Percentiles rank a stretch among this genome's conserved stretches.
Evolutionary conservation across 495 filamentous ascomycete species (phyloP).

Genomic region (Cetradonia linearis): DNA sequence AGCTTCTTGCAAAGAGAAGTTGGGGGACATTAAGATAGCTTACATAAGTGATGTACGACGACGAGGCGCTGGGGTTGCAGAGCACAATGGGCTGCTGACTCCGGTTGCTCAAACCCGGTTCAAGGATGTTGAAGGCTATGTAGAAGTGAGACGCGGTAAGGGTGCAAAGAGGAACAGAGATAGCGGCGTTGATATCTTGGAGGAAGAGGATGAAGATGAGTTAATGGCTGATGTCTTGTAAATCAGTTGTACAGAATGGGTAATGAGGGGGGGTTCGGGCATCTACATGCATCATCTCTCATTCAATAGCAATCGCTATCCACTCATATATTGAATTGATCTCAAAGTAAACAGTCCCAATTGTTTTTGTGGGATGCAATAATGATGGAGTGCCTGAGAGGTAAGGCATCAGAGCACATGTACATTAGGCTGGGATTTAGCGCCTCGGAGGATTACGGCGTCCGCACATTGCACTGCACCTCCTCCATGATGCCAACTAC

Average conservation of each 20-base stretch:
- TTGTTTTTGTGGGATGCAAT: not conserved
- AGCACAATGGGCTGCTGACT: conserved; percentile 33
- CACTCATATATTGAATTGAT: not conserved
- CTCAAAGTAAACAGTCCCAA: not conserved
- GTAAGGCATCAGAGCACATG: not conserved
- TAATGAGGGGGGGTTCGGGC: not conserved
- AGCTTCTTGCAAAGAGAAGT: conserved; percentile 31
- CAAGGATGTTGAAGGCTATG: conserved; percentile 29
- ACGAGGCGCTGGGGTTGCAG: conserved; percentile 20
- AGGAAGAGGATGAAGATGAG: conserved; percentile 39
- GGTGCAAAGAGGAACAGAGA: conserved; percentile 37
- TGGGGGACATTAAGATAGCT: conserved; percentile 22
- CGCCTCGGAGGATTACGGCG: too few relatives aligned
- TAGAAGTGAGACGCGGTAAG: conserved; percentile 38
- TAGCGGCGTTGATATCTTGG: conserved; percentile 52
- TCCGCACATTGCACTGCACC: too few relatives aligned
- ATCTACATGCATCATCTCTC: not conserved
- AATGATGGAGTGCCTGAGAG: not conserved
- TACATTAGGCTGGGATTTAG: too few relatives aligned
- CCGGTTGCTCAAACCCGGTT: conserved; percentile 38
- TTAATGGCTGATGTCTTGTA: conserved; percentile 19
- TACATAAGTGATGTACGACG: conserved; percentile 19
- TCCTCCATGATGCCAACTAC: too few relatives aligned
- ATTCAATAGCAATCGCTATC: conserved; percentile 1
- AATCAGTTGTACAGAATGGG: not conserved